Evolutionary conservation across 2,329 filamentous ascomycete genomes (phyloP), one percentile per base, ranked within the genome.

Genomic region (Diaporthe eres): DNA sequence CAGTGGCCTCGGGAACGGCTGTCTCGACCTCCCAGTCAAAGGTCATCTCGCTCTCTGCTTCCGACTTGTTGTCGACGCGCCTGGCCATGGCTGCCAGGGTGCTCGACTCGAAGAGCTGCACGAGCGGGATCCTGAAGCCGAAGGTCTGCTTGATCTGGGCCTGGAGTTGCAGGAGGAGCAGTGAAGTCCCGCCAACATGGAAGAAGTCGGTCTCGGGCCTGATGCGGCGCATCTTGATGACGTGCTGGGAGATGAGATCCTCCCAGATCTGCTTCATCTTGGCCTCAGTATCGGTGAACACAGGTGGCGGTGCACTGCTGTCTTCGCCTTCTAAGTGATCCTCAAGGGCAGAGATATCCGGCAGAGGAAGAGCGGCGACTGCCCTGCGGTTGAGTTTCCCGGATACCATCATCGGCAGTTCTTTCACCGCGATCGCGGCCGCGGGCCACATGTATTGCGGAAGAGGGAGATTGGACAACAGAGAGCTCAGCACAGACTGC

Each of bases 11-110:
- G 7, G 39, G 19, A 42, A 77, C 49, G 28, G 53, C 65, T 4
- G 78, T 79, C 67, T 82, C 79, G 34, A 78, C 75, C 4, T 81
- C 75, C 72, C 71, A 73, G 39, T 77, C 73, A 9, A 75, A 8
- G 19, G 5, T 15, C 39, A 3, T 44, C 25, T 47, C 39, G 25
- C 10, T 10, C 8, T 22, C 15, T 22, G 39, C 17, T 28, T 12
- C 39, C 2, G 42, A 28, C 8, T 17, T 22, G 3, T 71, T 58
- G 19, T 80, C 78, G 34, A 86, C 79, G 17, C 77, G 74, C 1
- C 74, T 63, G 0, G 86, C 83, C 85, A 89, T 87, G 1, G 60
- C 53, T 0, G 79, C 77, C 1, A 89, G 80, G 0, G 84, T 86
- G 76, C 81, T 85, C 0, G 78, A 72, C 8, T 82, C 75, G 55